A percentile compares a stretch with the other conserved stretches of the same genome.
phyloP scores from a whole-genome alignment of 2,329 filamentous ascomycete species.

The Sordariomycetes sp. region DNA sequence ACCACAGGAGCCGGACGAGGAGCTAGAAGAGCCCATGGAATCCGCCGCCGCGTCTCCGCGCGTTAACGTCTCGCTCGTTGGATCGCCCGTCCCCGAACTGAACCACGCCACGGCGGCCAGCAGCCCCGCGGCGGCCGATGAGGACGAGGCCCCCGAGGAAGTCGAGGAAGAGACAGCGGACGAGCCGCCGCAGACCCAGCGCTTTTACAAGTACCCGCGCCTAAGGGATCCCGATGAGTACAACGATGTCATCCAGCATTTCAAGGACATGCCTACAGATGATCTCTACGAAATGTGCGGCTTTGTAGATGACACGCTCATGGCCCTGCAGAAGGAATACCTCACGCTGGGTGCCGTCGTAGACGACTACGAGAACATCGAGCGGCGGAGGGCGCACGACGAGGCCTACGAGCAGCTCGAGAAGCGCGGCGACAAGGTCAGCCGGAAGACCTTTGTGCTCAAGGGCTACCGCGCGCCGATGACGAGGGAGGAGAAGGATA shows the following conservation, averaged over 20 bases:
- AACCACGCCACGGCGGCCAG: conserved; percentile 4
- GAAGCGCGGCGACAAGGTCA: not conserved
- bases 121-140: conserved; percentile 2
- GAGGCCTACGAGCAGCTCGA: conserved; percentile 37
- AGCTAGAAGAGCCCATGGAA: conserved; percentile 13
- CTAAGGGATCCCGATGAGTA: conserved; percentile 40
- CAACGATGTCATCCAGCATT: conserved; percentile 33
- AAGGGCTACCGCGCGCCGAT: conserved; percentile 39
- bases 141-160: conserved; percentile 12
- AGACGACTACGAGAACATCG: conserved; percentile 47
- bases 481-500: conserved; percentile 32
- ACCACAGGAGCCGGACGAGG: conserved; percentile 12
- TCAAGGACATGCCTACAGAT: conserved; percentile 33
- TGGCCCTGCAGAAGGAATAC: conserved; percentile 45
- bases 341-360: conserved; percentile 36
- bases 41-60: conserved; percentile 9
- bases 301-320: conserved; percentile 31
- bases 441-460: conserved; percentile 27
- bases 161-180: conserved; percentile 3
- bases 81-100: conserved; percentile 1
- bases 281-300: conserved; percentile 34
- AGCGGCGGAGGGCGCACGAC: conserved; percentile 32
- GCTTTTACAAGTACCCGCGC: conserved; percentile 35
- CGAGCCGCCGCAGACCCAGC: conserved; percentile 4
- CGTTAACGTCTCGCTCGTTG: not conserved